phyloP scores from a whole-genome alignment of 2,329 filamentous ascomycete species.

The Fusarium sterilihyphosum region DNA sequence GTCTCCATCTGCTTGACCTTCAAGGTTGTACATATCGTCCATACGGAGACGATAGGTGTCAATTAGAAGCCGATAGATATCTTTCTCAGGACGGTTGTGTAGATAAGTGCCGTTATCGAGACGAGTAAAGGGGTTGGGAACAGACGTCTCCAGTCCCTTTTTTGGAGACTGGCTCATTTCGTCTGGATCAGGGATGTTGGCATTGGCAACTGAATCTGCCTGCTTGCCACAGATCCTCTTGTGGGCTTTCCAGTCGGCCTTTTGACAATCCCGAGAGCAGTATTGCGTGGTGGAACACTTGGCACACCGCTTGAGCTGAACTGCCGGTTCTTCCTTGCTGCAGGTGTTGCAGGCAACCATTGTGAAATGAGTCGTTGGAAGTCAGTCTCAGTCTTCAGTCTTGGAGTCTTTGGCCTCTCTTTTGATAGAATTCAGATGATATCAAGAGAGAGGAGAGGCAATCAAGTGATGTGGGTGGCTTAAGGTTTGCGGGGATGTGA shows the following conservation, averaged over 20 bases:
- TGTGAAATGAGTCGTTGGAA: neutral
- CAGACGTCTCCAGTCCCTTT: conserved; percentile 44
- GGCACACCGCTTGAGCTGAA: conserved; percentile 53
- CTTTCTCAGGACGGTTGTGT: conserved; percentile 54
- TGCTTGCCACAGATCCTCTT: conserved; percentile 54
- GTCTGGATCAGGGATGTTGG: neutral
- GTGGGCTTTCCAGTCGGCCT: conserved; percentile 60
- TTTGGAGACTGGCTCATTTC: conserved; percentile 27
- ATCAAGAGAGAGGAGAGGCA: neutral
- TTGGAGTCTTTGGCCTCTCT: neutral
- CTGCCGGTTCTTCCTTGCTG: conserved; percentile 42
- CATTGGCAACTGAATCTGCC: neutral
- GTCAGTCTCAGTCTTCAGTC: neutral
- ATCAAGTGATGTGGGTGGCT: conserved; percentile 2
- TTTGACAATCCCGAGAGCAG: conserved; percentile 63
- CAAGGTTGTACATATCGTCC: conserved; percentile 49
- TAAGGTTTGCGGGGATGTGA: neutral
- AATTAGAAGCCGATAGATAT: conserved; percentile 58
- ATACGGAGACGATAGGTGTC: conserved; percentile 60
- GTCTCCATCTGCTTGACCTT: conserved; percentile 41
- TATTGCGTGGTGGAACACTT: conserved; percentile 59
- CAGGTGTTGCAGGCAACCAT: conserved; percentile 42
- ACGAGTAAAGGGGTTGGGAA: conserved; percentile 52
- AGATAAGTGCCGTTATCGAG: conserved; percentile 55
- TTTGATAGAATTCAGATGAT: neutral